These are phyloP conservation scores for Hyphopichia fennica DNA, from an alignment of 1,139 yeast genomes.

Conservation along the genomic window DNA sequence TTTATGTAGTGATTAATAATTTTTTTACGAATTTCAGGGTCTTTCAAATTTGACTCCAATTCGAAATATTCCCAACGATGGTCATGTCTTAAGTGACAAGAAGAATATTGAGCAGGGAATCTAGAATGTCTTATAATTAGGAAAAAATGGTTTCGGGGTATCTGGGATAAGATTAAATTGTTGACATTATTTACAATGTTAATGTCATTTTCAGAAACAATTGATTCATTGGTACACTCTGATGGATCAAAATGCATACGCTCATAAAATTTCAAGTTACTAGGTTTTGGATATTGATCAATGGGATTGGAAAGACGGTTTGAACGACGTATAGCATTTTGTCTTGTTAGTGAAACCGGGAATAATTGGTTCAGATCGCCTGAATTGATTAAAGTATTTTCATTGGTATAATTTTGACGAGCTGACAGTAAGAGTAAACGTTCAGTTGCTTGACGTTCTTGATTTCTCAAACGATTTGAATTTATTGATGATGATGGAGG, in stretches of 20 bases:
- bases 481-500: too few species aligned
- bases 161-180: not conserved
- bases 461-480: not conserved
- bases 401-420: slow-evolving; percentile 23
- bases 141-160: not conserved
- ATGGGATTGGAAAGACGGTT: not conserved
- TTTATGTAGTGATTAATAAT: not conserved
- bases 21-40: not conserved
- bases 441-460: slow-evolving; percentile 14
- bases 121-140: not conserved
- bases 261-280: not conserved
- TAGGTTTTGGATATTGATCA: not conserved
- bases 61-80: not conserved
- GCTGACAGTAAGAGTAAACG: slow-evolving; percentile 29
- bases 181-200: not conserved
- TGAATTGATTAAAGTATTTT: slow-evolving; percentile 14
- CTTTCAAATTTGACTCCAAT: not conserved
- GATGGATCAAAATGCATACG: not conserved
- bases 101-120: not conserved
- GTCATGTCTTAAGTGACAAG: not conserved
- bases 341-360: slow-evolving; percentile 17
- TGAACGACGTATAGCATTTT: slow-evolving; percentile 18
- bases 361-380: slow-evolving; percentile 1
- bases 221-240: too few species aligned
- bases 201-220: too few species aligned